A percentile compares a stretch with the other conserved stretches of the same genome.
Conservation (phyloP, 495 filamentous ascomycete genomes). For the Neurospora africana region DNA sequence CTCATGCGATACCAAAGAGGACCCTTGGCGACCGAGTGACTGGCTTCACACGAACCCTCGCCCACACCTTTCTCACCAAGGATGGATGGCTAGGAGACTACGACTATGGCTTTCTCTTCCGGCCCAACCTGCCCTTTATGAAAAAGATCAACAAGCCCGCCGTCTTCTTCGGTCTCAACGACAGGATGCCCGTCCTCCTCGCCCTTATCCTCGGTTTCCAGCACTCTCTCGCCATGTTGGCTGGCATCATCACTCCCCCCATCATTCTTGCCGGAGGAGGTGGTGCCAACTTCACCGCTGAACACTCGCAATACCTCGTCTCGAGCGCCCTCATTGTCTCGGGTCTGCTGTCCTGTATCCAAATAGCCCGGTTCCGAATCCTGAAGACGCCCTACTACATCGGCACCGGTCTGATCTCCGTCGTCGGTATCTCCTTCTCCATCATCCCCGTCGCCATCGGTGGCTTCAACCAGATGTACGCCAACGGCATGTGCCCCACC, state of each 20-base stretch:
- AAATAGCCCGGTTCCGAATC: conserved; percentile 80
- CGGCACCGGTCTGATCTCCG: conserved; percentile 80
- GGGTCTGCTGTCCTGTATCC: conserved; percentile 66
- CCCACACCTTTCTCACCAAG: conserved; percentile 36
- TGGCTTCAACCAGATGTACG: conserved; percentile 76
- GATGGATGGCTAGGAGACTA: conserved; percentile 76
- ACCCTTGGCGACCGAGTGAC: conserved; percentile 21
- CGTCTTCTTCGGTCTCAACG: conserved; percentile 84
- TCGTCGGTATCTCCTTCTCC: conserved; percentile 82
- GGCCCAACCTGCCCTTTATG: conserved; percentile 77
- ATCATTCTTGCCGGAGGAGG: conserved; percentile 58
- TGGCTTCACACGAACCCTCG: conserved; percentile 23
- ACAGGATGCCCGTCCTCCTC: conserved; percentile 69
- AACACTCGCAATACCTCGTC: conserved; percentile 68
- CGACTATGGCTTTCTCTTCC: conserved; percentile 65
- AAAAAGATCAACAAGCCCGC: conserved; percentile 49
- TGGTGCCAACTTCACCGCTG: conserved; percentile 54
- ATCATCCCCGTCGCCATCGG: conserved; percentile 77
- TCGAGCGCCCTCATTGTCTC: conserved; percentile 83
- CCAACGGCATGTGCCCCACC: conserved; percentile 62
- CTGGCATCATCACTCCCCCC: conserved; percentile 61
- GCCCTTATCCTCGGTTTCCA: conserved; percentile 48
- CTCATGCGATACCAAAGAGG: conserved; percentile 21
- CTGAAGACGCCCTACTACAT: conserved; percentile 69
- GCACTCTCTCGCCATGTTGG: conserved; percentile 43